Evolutionary conservation across 1,284 basidiomycete genomes (phyloP), one percentile per base, ranked within the genome.

Genomic region (Agaricales sp.): DNA sequence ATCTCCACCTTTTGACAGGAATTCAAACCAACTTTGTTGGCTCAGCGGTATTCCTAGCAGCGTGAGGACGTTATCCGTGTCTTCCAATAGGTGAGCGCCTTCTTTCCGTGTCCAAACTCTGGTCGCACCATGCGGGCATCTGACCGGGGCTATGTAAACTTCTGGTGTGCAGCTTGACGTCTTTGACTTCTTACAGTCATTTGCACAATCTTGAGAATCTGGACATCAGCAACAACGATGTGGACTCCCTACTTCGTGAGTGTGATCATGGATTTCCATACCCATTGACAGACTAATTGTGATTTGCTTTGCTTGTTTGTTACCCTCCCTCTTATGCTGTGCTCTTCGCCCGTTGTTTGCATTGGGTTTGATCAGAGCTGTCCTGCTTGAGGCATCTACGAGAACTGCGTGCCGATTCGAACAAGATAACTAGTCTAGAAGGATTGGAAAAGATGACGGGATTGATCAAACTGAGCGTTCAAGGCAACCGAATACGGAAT

Each of bases 161-260:
- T n/a, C n/a, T n/a, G 30, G 30, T 47, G 52, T 50, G 53, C 43
- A 80, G 90, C 54, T 73, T 99, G 57, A 88, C 91, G 55, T 80
- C 82, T 52, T 69, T 96, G 55, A 92, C 92, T 21, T 92, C 93
- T 19, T 96, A 94, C 63, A 78, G 78, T 60, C 93, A 97, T 63
- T 70, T 99, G 56, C 69, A 74, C 35, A 89, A 90, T 63, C 74
- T 99, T 39, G 90, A 94, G 66, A 81, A 78, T 58, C 75, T 99
- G 55, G 92, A 99, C 67, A 82, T 99, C 55, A 94, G 92, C 63
- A 67, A 80, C 57, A 99, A 99, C 63, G 78, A 90, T 53, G 75
- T 99, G 49, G 90, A 94, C 55, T 90, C 86, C 13, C 71, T 96
- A 44, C 75, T 74, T 44, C 90, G 92, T 93, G 64, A 66, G 90